Base-by-base conservation (phyloP, 2,329 filamentous ascomycete genomes). In the Fusarium metavorans region DNA sequence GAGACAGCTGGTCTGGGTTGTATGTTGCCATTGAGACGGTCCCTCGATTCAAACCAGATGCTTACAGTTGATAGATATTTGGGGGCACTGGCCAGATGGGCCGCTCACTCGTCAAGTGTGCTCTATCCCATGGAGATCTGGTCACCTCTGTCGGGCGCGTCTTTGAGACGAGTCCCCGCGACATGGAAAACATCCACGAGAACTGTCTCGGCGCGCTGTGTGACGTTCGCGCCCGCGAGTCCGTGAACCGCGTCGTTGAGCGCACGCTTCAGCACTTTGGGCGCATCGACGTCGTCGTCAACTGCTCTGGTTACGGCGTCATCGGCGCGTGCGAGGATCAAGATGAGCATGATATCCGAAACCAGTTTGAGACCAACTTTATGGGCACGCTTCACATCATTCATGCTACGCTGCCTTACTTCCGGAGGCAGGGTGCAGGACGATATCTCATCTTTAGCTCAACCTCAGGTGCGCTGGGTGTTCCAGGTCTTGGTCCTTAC, bases 1-100 rank as follows among this genome's bases (percentile, higher is more conserved):
- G 3, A 93, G 92, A 81, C 93, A 93, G 81, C 90, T 95, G 72
- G 92, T 96, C 85, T 98, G 96, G 96, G 91, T 98, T 81, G 94
- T 97, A 87, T 39, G 59, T 68, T 56, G 32, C 35, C 23, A 25
- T 63, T 65, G 41, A 62, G 20, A 25, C 18, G n/a, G 30, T 39
- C 20, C 23, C 41, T 30, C 45, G 2, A 8, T 64, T 34, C 48
- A 20, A 54, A 57, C 32, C 18, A 39, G 16, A 48, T 27, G 20
- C 67, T 72, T 30, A 76, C 64, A 13, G 43, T 43, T 32, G 20
- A 52, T 45, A 95, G 94, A 88, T 98, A 64, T 99, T 98, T 83
- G 97, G 97, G 58, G 95, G 95, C 58, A 98, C 95, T n/a, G 97
- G 97, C 66, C 97, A 99, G 80, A 97, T 98, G 88, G 97, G 97